Base-by-base conservation (phyloP, 768 basidiomycete species). In the Scleroderma bovista region DNA sequence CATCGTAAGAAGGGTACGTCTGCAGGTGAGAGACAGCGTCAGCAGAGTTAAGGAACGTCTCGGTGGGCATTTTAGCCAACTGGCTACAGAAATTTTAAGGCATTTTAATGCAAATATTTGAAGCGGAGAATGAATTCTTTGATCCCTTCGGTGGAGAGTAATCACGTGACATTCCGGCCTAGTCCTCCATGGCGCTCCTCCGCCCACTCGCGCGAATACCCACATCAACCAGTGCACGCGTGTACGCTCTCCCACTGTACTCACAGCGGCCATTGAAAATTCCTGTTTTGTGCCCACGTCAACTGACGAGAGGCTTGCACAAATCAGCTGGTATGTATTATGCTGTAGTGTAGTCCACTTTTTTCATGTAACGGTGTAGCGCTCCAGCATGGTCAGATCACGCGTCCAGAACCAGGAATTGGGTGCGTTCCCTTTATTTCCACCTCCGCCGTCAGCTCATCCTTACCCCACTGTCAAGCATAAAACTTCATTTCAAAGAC, bases 401-500 rank as follows among this genome's bases (percentile, higher is more conserved):
- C 71, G n/a, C 77, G 82, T 36, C 86, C 86, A 55, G 67, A 71
- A 44, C 77, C 82, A 6, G 87, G 86, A 38, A 84, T 82, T 44
- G 86, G 87, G 86, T 87, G 54, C 37, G 75, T 56, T 13, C 46
- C 33, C 26, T 34, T 42, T 32, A 32, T 43, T 9, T 36, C 20
- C 16, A 7, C 31, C 16, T 26, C 3, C 15, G 23, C 15, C 41
- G n/a, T 22, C 16, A 12, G 36, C 20, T 37, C 32, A 2, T 45
- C 13, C n/a, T 46, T 5, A 45, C 44, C 38, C 52, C 17, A 50
- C 36, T 16, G 15, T 39, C 22, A 58, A 97, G 94, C 15, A 83
- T 98, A 60, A 93, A 85, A 60, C 71, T 97, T 12, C 83, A 88
- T 62, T 99, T 95, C 75, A 84, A 87, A 54, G 92, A 95, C 65